Percentiles rank a stretch among this genome's conserved stretches.
Evolutionary conservation across 2,329 filamentous ascomycete genomes (phyloP).

Genomic region (Aotearoamyces nothofagi): DNA sequence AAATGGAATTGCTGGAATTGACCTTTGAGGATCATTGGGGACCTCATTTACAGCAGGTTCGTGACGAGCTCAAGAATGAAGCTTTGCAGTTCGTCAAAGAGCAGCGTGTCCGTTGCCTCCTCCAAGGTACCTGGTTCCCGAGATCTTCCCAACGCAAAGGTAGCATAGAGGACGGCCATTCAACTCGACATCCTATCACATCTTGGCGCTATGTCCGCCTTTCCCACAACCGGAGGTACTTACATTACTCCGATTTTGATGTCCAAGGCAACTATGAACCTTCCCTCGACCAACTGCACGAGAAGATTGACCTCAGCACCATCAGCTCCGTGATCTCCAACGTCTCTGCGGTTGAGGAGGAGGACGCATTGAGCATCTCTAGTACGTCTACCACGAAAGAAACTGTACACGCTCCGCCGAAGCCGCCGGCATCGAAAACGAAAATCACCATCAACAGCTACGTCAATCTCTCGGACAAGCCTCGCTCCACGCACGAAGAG

Average conservation of each 20-base stretch:
- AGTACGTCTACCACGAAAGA: constrained; percentile 25
- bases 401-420: constrained; percentile 6
- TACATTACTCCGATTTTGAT: constrained; percentile 82
- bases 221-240: constrained; percentile 77
- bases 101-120: constrained; percentile 78
- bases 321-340: constrained; percentile 93
- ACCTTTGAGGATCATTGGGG: constrained; percentile 95
- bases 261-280: constrained; percentile 49
- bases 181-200: constrained; percentile 6
- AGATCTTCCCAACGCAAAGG: constrained; percentile 26
- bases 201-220: constrained; percentile 72
- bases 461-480: constrained; percentile 20
- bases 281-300: constrained; percentile 53
- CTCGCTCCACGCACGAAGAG: constrained; percentile 19
- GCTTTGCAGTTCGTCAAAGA: constrained; percentile 94
- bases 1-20: constrained; percentile 85
- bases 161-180: constrained; percentile 22
- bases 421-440: constrained; percentile 34
- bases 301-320: constrained; percentile 74
- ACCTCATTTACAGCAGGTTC: constrained; percentile 74
- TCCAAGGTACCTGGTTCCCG: constrained; percentile 80
- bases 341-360: constrained; percentile 34
- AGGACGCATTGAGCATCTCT: constrained; percentile 30
- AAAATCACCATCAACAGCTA: constrained; percentile 89
- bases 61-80: constrained; percentile 80